Conservation (phyloP, 2,329 filamentous ascomycete species). For the Fusarium chlamydosporum region DNA sequence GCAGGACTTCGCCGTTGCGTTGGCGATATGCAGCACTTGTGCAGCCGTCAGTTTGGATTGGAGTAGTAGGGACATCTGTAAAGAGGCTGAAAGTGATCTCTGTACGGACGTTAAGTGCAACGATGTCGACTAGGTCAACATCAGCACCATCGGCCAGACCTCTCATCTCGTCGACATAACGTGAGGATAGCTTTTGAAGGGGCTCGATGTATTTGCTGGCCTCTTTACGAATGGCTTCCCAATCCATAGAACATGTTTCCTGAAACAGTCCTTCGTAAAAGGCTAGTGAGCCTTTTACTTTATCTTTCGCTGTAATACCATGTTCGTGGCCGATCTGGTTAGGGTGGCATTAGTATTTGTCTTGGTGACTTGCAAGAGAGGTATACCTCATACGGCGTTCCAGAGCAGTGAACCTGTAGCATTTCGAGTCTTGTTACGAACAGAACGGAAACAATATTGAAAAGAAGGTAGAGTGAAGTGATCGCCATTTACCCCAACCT, state of each 20-base stretch:
- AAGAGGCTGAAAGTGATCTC: conserved; percentile 65
- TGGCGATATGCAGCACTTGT: conserved; percentile 65
- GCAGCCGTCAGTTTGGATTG: conserved; percentile 64
- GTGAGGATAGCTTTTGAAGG: conserved; percentile 19
- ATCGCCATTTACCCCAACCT: conserved; percentile 15
- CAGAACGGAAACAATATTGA: neutral
- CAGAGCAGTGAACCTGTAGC: conserved; percentile 33
- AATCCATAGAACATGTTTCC: conserved; percentile 37
- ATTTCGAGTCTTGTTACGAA: neutral
- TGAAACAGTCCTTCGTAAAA: conserved; percentile 40
- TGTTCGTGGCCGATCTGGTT: conserved; percentile 39
- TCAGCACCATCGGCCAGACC: conserved; percentile 68
- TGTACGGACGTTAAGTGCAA: conserved; percentile 65
- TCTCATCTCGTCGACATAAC: conserved; percentile 57
- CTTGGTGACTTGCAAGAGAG: fast-evolving
- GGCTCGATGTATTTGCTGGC: conserved; percentile 32
- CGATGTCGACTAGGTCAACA: conserved; percentile 63
- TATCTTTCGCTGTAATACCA: conserved; percentile 26
- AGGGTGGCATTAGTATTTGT: neutral
- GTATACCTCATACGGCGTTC: conserved; percentile 31
- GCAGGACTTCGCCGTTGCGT: conserved; percentile 48
- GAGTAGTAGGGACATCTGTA: conserved; percentile 26
- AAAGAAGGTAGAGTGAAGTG: neutral
- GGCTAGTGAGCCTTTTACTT: conserved; percentile 31
- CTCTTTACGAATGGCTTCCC: conserved; percentile 31